Percentiles rank a stretch among this genome's conserved stretches.
These are phyloP conservation scores for Oehlia diaphana DNA, from an alignment of 192 early-diverging fungal genomes.

Conservation along the genomic window DNA sequence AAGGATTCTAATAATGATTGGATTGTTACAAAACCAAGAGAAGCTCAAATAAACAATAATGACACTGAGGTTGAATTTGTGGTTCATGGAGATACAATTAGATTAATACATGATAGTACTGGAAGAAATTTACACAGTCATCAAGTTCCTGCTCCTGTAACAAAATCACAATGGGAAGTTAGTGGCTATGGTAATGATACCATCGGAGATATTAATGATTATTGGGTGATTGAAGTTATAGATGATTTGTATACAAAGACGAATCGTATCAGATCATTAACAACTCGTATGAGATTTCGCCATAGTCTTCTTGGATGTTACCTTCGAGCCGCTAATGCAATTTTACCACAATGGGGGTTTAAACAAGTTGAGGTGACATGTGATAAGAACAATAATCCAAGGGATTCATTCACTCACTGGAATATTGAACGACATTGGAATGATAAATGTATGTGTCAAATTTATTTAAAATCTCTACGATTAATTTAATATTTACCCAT, in stretches of 20 bases:
- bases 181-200: slow-evolving; percentile 81
- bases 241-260: slow-evolving; percentile 58
- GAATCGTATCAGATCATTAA: slow-evolving; percentile 65
- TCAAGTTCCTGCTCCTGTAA: slow-evolving; percentile 71
- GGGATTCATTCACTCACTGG: slow-evolving; percentile 79
- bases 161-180: slow-evolving; percentile 82
- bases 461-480: neutral
- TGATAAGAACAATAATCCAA: slow-evolving; percentile 61
- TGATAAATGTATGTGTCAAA: slow-evolving; percentile 53
- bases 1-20: slow-evolving; percentile 95
- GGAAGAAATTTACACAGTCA: slow-evolving; percentile 86
- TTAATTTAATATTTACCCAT: neutral
- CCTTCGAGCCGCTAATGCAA: slow-evolving; percentile 69
- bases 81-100: slow-evolving; percentile 76
- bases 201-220: slow-evolving; percentile 80
- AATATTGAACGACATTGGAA: slow-evolving; percentile 91
- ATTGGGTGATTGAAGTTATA: slow-evolving; percentile 87
- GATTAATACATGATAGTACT: slow-evolving; percentile 75
- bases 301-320: slow-evolving; percentile 73
- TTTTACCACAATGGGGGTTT: slow-evolving; percentile 96
- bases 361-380: slow-evolving; percentile 91
- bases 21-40: slow-evolving; percentile 66
- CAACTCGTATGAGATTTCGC: slow-evolving; percentile 80
- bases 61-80: slow-evolving; percentile 59
- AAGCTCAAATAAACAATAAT: slow-evolving; percentile 22